Base-by-base conservation (phyloP, 2,329 filamentous ascomycete genomes). In the Calonectria ilicicola region DNA sequence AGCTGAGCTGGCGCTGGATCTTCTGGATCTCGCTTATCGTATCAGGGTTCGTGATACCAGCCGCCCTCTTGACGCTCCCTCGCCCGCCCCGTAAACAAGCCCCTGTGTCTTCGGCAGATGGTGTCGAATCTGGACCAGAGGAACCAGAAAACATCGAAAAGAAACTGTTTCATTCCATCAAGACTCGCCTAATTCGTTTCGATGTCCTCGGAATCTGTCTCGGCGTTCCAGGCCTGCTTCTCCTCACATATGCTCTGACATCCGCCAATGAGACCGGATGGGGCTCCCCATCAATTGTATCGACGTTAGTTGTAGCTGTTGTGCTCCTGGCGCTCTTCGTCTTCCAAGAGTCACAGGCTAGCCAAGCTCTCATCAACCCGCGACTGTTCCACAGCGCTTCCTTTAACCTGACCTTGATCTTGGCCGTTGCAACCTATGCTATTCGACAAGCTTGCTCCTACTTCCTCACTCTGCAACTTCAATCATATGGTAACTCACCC, bases 1-100 rank as follows among this genome's bases (percentile, higher is more conserved):
- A 60, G 53, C 53, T 60, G n/a, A 60, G 53, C n/a, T 60, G 53
- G 53, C 53, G 53, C 53, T 60, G 53, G 53, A 60, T 60, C 32
- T 60, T 60, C 53, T 60, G 53, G 53, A 60, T 60, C 53, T 60
- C 53, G 32, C 53, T 60, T 21, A 60, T 60, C 32, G 53, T 60
- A 1, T 60, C 53, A 10, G 53, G 53, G 12, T 21, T 60, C n/a
- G 53, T 60, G 21, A 38, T 60, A 23, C 53, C 53, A 23, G 53
- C 53, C 14, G 53, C 53, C 53, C n/a, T 60, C 14, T 14, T 60
- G 32, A 40, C 53, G 21, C 53, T 60, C 32, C 53, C 53, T 14
- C 35, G 53, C 3, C 4, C 53, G 6, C 53, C 53, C n/a, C 32
- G 53, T 35, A 60, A 60, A 10, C 17, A 35, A 8, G 17, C 53